phyloP scores from a whole-genome alignment of 2,329 filamentous ascomycete genomes.

The Nemania bipapillata region DNA sequence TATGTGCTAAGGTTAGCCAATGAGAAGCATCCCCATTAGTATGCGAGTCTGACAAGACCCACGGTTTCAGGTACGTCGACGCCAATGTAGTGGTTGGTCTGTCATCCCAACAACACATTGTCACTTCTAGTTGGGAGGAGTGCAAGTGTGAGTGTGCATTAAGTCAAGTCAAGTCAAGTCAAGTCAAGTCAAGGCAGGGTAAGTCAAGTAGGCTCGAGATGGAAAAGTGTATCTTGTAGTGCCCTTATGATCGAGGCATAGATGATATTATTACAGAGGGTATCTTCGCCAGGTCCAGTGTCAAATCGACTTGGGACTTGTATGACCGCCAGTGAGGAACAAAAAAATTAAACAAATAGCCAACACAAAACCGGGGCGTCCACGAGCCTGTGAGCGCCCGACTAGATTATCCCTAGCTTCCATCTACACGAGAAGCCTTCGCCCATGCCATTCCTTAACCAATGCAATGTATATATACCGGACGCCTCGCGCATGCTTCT shows the following conservation, averaged over 20 bases:
- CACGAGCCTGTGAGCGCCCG: conserved; percentile 25
- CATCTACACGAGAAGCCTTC: conserved; percentile 9
- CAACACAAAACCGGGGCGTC: conserved; percentile 11
- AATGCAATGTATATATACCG: conserved; percentile 35
- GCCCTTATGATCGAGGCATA: conserved; percentile 13
- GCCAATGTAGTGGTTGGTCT: conserved; percentile 1
- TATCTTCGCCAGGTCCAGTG: conserved; percentile 33
- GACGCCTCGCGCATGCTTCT: conserved; percentile 34
- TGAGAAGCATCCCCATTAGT: neutral
- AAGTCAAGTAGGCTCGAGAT: neutral
- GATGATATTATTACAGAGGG: conserved; percentile 37
- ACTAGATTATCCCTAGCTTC: conserved; percentile 27
- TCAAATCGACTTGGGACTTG: conserved; percentile 10
- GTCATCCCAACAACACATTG: neutral
- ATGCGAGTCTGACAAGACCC: conserved; percentile 14
- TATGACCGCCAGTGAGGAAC: conserved; percentile 21
- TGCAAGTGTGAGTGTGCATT: too few relatives aligned
- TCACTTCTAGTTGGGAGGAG: neutral
- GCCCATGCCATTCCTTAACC: conserved; percentile 24
- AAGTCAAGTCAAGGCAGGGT: neutral
- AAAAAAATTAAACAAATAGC: conserved; percentile 28
- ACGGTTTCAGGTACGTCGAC: conserved; percentile 25
- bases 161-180: too few relatives aligned
- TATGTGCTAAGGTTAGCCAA: conserved; percentile 3
- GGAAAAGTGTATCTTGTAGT: neutral